Percentiles rank a stretch among this genome's conserved stretches.
Conservation (phyloP, 108 stramenopile species). For the Cyclotella baltica region DNA sequence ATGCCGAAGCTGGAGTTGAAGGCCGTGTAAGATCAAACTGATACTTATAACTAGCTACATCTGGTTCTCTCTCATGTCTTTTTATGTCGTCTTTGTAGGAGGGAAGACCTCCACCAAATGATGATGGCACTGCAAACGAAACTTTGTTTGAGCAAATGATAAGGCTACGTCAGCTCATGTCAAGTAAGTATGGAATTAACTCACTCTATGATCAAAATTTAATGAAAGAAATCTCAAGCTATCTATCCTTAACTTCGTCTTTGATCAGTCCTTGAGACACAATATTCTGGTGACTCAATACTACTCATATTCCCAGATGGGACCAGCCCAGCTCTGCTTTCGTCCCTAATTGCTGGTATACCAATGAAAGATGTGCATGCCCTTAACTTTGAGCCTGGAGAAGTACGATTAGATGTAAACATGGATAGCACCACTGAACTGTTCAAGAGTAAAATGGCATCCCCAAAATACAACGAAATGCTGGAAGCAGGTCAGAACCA, state of each 20-base stretch:
- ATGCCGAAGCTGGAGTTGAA: constrained; percentile 45
- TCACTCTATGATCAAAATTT: not conserved
- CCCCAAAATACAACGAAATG: constrained; percentile 33
- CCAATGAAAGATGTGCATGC: constrained; percentile 54
- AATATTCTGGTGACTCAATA: constrained; percentile 62
- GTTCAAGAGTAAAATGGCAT: constrained; percentile 18
- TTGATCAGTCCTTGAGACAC: constrained; percentile 54
- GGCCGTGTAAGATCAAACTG: constrained; percentile 35
- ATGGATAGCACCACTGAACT: constrained; percentile 32
- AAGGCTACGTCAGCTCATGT: constrained; percentile 62
- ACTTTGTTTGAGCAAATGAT: constrained; percentile 56
- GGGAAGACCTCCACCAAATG: constrained; percentile 65
- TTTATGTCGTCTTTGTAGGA: constrained; percentile 5
- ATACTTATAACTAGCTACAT: not conserved
- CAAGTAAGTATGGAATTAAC: constrained; percentile 29
- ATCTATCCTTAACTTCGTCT: constrained; percentile 4
- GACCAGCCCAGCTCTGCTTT: constrained; percentile 58
- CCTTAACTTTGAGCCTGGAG: constrained; percentile 58
- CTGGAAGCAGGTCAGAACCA: constrained; percentile 29
- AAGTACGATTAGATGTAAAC: constrained; percentile 53
- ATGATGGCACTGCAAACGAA: constrained; percentile 72
- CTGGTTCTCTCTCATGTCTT: not conserved
- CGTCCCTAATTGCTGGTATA: constrained; percentile 60
- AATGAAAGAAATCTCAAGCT: not conserved
- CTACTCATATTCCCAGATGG: constrained; percentile 71